phyloP scores from a whole-genome alignment of 495 filamentous ascomycete species.

The Paragyromitra xinjiangensis region DNA sequence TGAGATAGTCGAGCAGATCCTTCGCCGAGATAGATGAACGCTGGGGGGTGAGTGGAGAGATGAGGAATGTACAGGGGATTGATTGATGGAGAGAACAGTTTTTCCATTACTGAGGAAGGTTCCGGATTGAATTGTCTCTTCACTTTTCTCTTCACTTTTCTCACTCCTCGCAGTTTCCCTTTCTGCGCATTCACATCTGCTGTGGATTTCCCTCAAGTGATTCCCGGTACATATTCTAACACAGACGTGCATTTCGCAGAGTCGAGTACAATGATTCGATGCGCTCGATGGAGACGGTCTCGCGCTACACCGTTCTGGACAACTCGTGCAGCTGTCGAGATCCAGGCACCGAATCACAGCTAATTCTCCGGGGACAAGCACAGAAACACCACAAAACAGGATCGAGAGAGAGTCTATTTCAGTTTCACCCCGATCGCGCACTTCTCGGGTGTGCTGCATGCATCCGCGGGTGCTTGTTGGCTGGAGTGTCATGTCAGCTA shows the following conservation, averaged over 20 bases:
- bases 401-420: conserved; percentile 42
- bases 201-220: conserved; percentile 8
- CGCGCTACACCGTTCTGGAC: conserved; percentile 25
- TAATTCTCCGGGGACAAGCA: conserved; percentile 27
- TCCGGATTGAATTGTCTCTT: not conserved
- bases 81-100: not conserved
- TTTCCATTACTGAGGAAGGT: not conserved
- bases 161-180: conserved; percentile 3
- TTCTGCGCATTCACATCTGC: not conserved
- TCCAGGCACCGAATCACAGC: conserved; percentile 36
- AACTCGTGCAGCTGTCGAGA: conserved; percentile 14
- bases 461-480: conserved; percentile 15
- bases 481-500: not conserved
- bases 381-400: conserved; percentile 16
- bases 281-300: not conserved
- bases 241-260: not conserved
- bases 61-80: not conserved
- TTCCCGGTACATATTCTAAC: conserved; percentile 21
- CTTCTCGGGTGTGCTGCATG: conserved; percentile 20
- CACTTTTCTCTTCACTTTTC: not conserved
- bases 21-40: not conserved
- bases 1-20: not conserved
- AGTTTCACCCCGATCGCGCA: conserved; percentile 38
- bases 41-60: not conserved
- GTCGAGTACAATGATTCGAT: not conserved